Evolutionary conservation across 768 basidiomycete genomes (phyloP).

Genomic region (Termitomyces sp.): DNA sequence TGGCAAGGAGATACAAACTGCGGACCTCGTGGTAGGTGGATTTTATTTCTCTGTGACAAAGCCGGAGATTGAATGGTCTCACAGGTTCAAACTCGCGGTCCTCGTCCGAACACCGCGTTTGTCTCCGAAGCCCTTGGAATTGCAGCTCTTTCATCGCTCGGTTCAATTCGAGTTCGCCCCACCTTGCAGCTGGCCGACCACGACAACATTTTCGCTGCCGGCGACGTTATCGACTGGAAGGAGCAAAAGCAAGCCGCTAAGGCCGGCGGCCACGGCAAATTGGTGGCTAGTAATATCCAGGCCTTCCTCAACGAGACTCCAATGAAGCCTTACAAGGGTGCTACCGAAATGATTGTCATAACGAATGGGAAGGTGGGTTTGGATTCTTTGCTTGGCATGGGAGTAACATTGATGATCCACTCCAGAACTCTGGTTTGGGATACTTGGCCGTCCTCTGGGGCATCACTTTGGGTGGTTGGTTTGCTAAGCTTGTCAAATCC

Average conservation of each 20-base stretch:
- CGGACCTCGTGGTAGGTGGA: constrained; percentile 53
- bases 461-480: constrained; percentile 39
- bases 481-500: constrained; percentile 35
- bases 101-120: constrained; percentile 47
- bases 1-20: constrained; percentile 38
- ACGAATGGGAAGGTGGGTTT: constrained; percentile 50
- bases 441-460: constrained; percentile 44
- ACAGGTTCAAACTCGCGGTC: constrained; percentile 35
- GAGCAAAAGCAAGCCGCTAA: constrained; percentile 61
- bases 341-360: constrained; percentile 48
- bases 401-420: constrained; percentile 1
- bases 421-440: constrained; percentile 33
- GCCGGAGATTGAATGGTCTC: background rate
- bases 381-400: background rate
- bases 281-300: constrained; percentile 47
- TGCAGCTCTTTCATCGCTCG: constrained; percentile 30
- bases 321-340: constrained; percentile 40
- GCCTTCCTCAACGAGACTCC: constrained; percentile 30
- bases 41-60: background rate
- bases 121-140: constrained; percentile 33
- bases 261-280: constrained; percentile 32
- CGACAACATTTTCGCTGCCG: constrained; percentile 57
- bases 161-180: constrained; percentile 44
- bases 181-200: constrained; percentile 51
- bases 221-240: constrained; percentile 59